Base-by-base conservation (phyloP, 2,329 filamentous ascomycete genomes). In the Monilinia fructigena region DNA sequence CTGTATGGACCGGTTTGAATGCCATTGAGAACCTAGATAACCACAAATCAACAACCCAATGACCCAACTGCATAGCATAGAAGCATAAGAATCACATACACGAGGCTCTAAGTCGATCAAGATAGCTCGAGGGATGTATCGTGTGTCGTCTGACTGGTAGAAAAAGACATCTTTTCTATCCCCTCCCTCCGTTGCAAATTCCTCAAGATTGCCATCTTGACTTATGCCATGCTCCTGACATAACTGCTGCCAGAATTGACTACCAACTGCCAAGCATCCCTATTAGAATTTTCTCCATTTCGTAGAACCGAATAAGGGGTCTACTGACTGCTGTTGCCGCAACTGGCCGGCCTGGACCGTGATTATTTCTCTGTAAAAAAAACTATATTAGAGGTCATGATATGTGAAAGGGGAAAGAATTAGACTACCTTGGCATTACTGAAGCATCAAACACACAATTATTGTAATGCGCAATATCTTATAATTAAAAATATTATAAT, bases 81-180 rank as follows among this genome's bases (percentile, higher is more conserved):
- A 11, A 54, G 16, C 11, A 7, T 16, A 20, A 38, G 35, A 35
- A 50, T 18, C 55, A 72, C 81, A 68, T 81, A 92, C 93, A 71
- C 95, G 86, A 31, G 95, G 95, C 79, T 99, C 95, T 50, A 99
- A 83, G 77, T 99, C 95, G 70, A 99, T 90, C 62, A 99, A 82
- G 74, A 99, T 98, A 58, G 95, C 94, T 76, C 95, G 87, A 14
- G 95, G 95, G 72, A 99, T 98, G 79, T 99, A 99, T 81, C 95
- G 87, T 67, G 95, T 99, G 77, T 99, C 95, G 82, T 99, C 95
- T 76, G 93, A 98, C 84, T 96, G 94, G 82, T 98, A 99, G 85
- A 97, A 98, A 81, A 98, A 98, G 69, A 99, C 95, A 80, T 99
- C 95, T 79, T 99, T 99, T 74, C 95, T 89, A 80, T 99, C 95